phyloP scores from a whole-genome alignment of 495 filamentous ascomycete species.

The Corynascus novoguineensis region DNA sequence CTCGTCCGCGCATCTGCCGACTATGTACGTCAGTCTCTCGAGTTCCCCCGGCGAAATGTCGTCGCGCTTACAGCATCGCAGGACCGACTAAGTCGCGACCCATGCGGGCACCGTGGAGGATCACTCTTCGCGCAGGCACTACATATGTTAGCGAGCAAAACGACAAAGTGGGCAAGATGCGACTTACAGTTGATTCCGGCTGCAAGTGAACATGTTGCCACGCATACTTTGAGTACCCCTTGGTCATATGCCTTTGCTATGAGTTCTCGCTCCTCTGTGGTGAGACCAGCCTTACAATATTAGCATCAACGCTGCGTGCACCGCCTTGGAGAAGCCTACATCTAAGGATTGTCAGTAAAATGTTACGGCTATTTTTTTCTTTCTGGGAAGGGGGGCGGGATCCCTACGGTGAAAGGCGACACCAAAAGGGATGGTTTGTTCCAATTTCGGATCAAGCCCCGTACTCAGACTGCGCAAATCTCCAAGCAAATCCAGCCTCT shows the following conservation, averaged over 20 bases:
- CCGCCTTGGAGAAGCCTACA: constrained; percentile 1
- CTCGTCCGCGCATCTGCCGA: constrained; percentile 78
- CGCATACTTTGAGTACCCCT: constrained; percentile 64
- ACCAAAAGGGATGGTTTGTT: constrained; percentile 58
- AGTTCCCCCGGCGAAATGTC: constrained; percentile 5
- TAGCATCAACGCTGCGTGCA: neutral
- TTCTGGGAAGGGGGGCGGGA: neutral
- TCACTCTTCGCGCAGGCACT: constrained; percentile 62
- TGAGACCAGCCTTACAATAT: constrained; percentile 62
- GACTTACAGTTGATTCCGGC: constrained; percentile 67
- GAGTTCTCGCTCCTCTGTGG: constrained; percentile 72
- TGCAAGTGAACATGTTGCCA: constrained; percentile 79
- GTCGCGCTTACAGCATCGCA: constrained; percentile 58
- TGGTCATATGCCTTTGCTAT: constrained; percentile 68
- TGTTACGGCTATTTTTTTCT: neutral
- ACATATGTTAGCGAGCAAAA: neutral
- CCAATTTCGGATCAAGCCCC: constrained; percentile 62
- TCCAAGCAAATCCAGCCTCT: constrained; percentile 59
- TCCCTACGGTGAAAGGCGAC: constrained; percentile 69
- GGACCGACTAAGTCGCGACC: constrained; percentile 71
- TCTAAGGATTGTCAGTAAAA: constrained; percentile 6
- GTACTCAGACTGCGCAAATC: constrained; percentile 62
- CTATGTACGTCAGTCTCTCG: constrained; percentile 32
- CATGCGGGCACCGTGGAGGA: constrained; percentile 73
- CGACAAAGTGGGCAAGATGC: neutral